Percentiles rank a stretch among this genome's conserved stretches.
Evolutionary conservation across 306 rosid genomes (phyloP).

Genomic region (Alnus rubra): DNA sequence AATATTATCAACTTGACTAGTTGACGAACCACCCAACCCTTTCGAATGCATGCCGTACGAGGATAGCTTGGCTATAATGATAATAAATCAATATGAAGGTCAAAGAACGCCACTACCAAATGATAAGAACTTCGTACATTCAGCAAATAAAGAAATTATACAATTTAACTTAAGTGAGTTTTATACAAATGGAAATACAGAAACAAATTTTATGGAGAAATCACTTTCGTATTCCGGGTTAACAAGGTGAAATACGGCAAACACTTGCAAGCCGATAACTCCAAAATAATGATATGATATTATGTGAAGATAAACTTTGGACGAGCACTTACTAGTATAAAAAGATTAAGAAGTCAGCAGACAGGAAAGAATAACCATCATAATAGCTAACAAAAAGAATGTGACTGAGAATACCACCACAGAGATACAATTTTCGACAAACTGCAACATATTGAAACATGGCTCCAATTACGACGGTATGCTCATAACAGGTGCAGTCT

Average conservation of each 20-base stretch:
- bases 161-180: background rate
- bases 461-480: background rate
- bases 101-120: conserved; percentile 2
- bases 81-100: conserved; percentile 23
- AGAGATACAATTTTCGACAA: background rate
- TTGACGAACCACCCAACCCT: conserved; percentile 91
- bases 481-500: background rate
- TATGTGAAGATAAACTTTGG: background rate
- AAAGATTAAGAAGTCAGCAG: background rate
- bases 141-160: conserved; percentile 1
- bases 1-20: conserved; percentile 80
- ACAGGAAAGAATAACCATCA: background rate
- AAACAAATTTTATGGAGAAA: background rate
- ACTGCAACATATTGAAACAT: background rate
- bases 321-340: background rate
- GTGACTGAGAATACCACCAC: background rate
- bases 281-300: background rate
- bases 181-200: background rate
- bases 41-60: conserved; percentile 69
- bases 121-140: background rate
- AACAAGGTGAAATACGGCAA: background rate
- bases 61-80: conserved; percentile 80
- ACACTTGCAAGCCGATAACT: background rate
- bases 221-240: background rate
- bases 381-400: background rate